Percentiles rank a stretch among this genome's conserved stretches.
phyloP scores from a whole-genome alignment of 805 yeast species.

The Debaryomyces prosopidis region DNA sequence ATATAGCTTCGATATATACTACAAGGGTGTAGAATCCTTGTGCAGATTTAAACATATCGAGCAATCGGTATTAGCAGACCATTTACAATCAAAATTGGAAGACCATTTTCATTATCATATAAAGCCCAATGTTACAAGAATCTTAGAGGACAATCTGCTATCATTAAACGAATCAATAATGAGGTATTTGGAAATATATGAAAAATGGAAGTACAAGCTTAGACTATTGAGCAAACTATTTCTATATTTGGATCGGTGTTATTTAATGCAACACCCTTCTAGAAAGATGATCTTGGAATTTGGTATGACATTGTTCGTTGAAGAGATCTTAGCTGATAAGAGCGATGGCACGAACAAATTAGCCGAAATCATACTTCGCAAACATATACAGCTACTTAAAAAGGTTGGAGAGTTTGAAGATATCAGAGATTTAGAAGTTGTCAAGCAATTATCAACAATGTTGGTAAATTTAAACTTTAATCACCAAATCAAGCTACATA shows the following conservation, averaged over 20 bases:
- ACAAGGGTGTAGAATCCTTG: slow-evolving; percentile 29
- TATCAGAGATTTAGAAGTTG: slow-evolving; percentile 1
- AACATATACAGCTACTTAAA: slow-evolving; percentile 11
- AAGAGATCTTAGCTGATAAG: slow-evolving; percentile 10
- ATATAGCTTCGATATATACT: slow-evolving; percentile 24
- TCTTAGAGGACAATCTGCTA: slow-evolving; percentile 3
- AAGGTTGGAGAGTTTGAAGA: slow-evolving; percentile 8
- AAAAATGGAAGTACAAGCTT: slow-evolving; percentile 26
- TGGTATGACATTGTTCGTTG: slow-evolving; percentile 23
- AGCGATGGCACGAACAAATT: not conserved
- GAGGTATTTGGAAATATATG: slow-evolving; percentile 15
- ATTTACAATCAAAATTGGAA: slow-evolving; percentile 19
- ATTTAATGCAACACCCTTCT: slow-evolving; percentile 32
- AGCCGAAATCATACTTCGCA: slow-evolving; percentile 6
- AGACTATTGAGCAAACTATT: slow-evolving; percentile 28
- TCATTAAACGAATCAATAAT: slow-evolving; percentile 4
- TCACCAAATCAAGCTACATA: slow-evolving; percentile 12
- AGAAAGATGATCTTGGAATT: slow-evolving; percentile 23
- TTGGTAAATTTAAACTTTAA: slow-evolving; percentile 21
- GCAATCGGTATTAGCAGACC: slow-evolving; percentile 26
- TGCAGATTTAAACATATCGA: slow-evolving; percentile 34
- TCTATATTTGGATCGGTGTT: slow-evolving; percentile 35
- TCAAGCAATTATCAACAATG: slow-evolving; percentile 15
- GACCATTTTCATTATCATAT: slow-evolving; percentile 11
- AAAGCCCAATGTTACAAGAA: slow-evolving; percentile 5